Percentiles rank a stretch among this genome's conserved stretches.
Conservation (phyloP, 2,329 filamentous ascomycete genomes). For the Microcyclospora pomicola region DNA sequence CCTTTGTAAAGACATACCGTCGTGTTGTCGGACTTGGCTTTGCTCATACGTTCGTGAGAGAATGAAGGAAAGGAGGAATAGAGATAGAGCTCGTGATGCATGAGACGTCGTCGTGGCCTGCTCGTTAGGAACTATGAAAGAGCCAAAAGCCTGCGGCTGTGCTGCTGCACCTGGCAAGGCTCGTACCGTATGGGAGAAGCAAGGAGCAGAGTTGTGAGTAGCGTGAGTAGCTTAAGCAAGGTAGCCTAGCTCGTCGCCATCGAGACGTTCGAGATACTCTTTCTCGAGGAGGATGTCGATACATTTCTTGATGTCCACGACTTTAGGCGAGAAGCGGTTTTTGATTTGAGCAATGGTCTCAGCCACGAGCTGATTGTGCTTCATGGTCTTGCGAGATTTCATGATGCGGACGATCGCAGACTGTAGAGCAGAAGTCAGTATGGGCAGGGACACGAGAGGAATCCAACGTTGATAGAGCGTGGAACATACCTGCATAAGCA, state of each 20-base stretch:
- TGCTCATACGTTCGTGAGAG: no score
- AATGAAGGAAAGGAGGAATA: no score
- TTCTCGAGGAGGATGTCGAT: slow-evolving; percentile 98
- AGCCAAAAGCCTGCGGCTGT: no score
- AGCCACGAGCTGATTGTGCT: slow-evolving; percentile 84
- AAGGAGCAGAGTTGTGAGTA: slow-evolving; percentile 1
- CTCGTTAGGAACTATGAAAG: no score
- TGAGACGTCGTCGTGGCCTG: no score
- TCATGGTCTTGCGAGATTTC: slow-evolving; percentile 99
- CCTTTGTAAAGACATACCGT: no score
- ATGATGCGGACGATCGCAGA: slow-evolving; percentile 98
- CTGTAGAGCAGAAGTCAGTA: slow-evolving; percentile 37
- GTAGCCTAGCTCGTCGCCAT: slow-evolving; percentile 89
- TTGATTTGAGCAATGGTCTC: slow-evolving; percentile 95
- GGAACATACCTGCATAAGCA: slow-evolving; percentile 75
- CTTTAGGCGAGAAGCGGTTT: slow-evolving; percentile 80
- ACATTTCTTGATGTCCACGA: slow-evolving; percentile 97
- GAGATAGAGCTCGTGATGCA: no score
- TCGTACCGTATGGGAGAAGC: slow-evolving; percentile 2
- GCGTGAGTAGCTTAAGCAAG: slow-evolving; percentile 48
- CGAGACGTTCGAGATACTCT: slow-evolving; percentile 91
- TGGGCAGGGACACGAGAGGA: background rate
- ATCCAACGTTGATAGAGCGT: background rate
- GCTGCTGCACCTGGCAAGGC: background rate
- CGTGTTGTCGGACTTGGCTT: no score